These are phyloP conservation scores for Terfezia boudieri DNA, from an alignment of 495 filamentous ascomycete genomes.

Conservation along the genomic window DNA sequence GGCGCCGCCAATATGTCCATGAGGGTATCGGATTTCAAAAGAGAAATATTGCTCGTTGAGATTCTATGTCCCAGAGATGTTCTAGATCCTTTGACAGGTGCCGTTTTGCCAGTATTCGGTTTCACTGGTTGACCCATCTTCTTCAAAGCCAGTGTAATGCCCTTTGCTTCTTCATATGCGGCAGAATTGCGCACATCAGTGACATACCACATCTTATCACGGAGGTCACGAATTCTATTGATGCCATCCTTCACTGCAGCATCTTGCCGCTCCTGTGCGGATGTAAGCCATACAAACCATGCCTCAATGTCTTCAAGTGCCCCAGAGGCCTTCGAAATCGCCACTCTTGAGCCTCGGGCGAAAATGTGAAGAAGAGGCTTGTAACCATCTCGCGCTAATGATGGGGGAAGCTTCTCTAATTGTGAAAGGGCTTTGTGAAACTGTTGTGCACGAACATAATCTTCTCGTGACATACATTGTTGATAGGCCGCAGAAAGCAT, in stretches of 20 bases:
- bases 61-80: conserved; percentile 26
- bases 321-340: conserved; percentile 38
- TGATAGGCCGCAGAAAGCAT: conserved; percentile 48
- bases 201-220: conserved; percentile 98
- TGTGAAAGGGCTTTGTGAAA: conserved; percentile 48
- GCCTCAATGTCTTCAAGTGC: conserved; percentile 53
- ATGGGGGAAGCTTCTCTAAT: conserved; percentile 37
- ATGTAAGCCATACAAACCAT: conserved; percentile 53
- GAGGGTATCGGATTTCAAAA: conserved; percentile 66
- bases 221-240: conserved; percentile 38
- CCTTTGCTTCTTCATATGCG: conserved; percentile 68
- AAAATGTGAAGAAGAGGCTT: conserved; percentile 48
- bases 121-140: conserved; percentile 58
- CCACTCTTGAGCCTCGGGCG: conserved; percentile 42
- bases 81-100: conserved; percentile 23
- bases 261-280: conserved; percentile 48
- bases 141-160: conserved; percentile 69
- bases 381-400: conserved; percentile 40
- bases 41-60: conserved; percentile 44
- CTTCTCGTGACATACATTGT: conserved; percentile 43
- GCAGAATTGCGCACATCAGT: conserved; percentile 87
- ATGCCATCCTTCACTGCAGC: conserved; percentile 43
- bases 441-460: conserved; percentile 46
- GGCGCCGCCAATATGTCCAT: conserved; percentile 69
- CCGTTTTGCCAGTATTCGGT: conserved; percentile 27